Evolutionary conservation across 805 yeast species (phyloP), one percentile per base, ranked within the genome.

Genomic region (Clavispora asparagi): DNA sequence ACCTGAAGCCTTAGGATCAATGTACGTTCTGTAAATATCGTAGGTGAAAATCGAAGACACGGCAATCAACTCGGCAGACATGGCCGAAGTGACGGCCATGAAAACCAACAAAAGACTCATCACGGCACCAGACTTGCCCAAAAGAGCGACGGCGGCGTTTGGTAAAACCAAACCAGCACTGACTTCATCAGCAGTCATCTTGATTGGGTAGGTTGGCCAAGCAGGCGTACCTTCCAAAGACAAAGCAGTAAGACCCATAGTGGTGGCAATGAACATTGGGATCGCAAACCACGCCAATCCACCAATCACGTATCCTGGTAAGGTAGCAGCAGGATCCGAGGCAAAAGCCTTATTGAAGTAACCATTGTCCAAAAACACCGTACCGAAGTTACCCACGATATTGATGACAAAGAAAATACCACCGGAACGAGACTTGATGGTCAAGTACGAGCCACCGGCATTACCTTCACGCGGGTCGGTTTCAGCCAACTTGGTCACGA

Each of bases 231-330:
- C 64, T 67, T 88, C 92, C 43, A 89, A 71, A 17, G 88, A 84
- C 47, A 87, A 67, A 44, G 87, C 87, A 17, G 91, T 88, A n/a
- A 89, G 69, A 11, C 97, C 96, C 85, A 88, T 76, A 7, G 95
- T 85, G 2, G 92, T 83, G 13, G 95, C 86, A 43, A 82, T 77
- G 47, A 87, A 76, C 73, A 83, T 84, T 40, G 97, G 97, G 53
- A 90, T 83, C 7, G 95, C 91, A 61, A 87, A 85, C 96, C 97
- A 90, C 0, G 92, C 85, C 39, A 90, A 64, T 27, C 96, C 96
- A 48, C 96, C 97, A 48, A 87, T 67, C 25, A 87, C 82, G 64
- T 90, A 90, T 19, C 96, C 97, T 7, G 94, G 92, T 54, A 89
- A 70, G 28, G 95, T 88, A 40, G 94, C 82, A 10, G 81, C 85